Conservation (phyloP, 257 asterid species). For the Buddleja alternifolia region DNA sequence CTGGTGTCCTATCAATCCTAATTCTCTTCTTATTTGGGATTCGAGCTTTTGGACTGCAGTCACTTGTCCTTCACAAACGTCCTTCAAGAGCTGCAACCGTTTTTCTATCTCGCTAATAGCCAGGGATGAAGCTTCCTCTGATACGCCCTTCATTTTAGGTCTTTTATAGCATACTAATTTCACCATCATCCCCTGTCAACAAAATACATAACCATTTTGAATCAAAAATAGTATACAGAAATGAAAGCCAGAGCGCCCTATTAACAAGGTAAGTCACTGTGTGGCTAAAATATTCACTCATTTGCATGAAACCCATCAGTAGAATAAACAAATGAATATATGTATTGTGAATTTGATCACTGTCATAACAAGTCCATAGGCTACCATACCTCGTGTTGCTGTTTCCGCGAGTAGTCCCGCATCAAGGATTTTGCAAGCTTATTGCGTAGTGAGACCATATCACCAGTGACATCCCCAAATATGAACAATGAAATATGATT, state of each 20-base stretch:
- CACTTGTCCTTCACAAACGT: slow-evolving; percentile 59
- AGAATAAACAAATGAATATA: background rate
- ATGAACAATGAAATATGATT: slow-evolving; percentile 83
- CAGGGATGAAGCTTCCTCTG: slow-evolving; percentile 25
- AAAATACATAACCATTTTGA: too few relatives aligned
- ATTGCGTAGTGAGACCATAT: slow-evolving; percentile 53
- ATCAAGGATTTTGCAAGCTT: slow-evolving; percentile 70
- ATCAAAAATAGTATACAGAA: too few relatives aligned
- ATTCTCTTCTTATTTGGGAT: slow-evolving; percentile 32
- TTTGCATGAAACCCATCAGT: background rate
- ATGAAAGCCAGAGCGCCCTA: too few relatives aligned
- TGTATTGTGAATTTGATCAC: too few relatives aligned
- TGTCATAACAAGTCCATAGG: background rate
- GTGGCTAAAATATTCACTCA: too few relatives aligned
- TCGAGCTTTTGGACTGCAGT: slow-evolving; percentile 58
- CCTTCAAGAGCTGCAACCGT: slow-evolving; percentile 62
- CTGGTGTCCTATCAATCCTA: background rate
- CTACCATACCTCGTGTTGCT: slow-evolving; percentile 69
- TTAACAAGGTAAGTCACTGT: too few relatives aligned
- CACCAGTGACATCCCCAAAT: slow-evolving; percentile 41
- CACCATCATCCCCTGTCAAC: slow-evolving; percentile 74
- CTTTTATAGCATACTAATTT: slow-evolving; percentile 53
- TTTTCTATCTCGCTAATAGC: slow-evolving; percentile 40
- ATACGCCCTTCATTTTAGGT: slow-evolving; percentile 10
- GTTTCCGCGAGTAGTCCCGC: slow-evolving; percentile 73